Conservation (phyloP, 306 rosid species). For the Vachellia pachyceras region DNA sequence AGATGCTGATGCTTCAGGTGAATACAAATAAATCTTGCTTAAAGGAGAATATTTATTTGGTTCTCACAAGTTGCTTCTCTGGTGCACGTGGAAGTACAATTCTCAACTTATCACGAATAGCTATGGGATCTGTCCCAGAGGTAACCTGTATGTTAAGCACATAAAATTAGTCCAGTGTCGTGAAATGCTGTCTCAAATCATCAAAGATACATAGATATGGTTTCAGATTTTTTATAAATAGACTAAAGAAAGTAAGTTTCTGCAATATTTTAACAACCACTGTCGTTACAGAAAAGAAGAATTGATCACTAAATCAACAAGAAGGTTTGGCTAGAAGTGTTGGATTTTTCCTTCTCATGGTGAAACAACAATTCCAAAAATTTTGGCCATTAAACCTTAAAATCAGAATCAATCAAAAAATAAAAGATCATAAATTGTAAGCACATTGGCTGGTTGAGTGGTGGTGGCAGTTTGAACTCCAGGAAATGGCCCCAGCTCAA, state of each 20-base stretch:
- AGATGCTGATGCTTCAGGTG: slow-evolving; percentile 18
- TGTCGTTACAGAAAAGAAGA: background rate
- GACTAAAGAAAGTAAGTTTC: slow-evolving; percentile 19
- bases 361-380: no score
- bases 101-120: slow-evolving; percentile 80
- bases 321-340: slow-evolving; percentile 9
- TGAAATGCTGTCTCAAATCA: slow-evolving; percentile 3
- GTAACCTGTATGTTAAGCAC: slow-evolving; percentile 54
- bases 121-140: slow-evolving; percentile 90
- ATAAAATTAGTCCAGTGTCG: slow-evolving; percentile 7
- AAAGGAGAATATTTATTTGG: slow-evolving; percentile 18
- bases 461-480: background rate
- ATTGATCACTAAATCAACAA: background rate
- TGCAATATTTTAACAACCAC: background rate
- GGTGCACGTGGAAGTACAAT: slow-evolving; percentile 85
- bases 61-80: slow-evolving; percentile 88
- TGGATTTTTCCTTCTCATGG: background rate
- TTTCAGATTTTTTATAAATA: slow-evolving; percentile 4
- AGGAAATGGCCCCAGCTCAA: background rate
- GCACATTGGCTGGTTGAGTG: background rate
- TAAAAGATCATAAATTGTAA: background rate
- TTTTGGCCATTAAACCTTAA: slow-evolving; percentile 3
- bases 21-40: background rate
- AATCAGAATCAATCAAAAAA: slow-evolving; percentile 24
- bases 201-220: background rate